Conservation (phyloP, 768 basidiomycete species). For the Naganishia vaughanmartiniae region DNA sequence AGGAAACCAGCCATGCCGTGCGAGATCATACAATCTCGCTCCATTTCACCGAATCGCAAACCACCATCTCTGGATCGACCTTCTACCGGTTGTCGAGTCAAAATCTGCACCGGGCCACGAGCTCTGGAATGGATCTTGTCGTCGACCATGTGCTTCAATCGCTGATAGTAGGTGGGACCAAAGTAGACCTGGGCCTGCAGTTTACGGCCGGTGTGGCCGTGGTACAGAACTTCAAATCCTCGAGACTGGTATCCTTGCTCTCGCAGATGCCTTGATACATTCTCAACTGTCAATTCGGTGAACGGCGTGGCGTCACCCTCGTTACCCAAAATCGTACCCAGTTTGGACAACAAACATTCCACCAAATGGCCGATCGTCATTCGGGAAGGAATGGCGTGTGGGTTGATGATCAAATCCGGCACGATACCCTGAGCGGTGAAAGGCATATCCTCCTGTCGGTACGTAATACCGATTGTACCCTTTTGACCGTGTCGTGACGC, state of each 20-base stretch:
- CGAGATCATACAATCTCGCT: constrained; percentile 99
- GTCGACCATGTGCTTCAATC: constrained; percentile 99
- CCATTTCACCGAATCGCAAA: constrained; percentile 99
- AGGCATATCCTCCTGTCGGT: constrained; percentile 99
- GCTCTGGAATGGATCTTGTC: constrained; percentile 99
- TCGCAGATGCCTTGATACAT: constrained; percentile 85
- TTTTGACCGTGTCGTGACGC: constrained; percentile 99
- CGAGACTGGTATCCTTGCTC: constrained; percentile 93
- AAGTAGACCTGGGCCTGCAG: constrained; percentile 97
- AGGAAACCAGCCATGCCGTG: constrained; percentile 97
- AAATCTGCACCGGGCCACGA: constrained; percentile 92
- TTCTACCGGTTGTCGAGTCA: constrained; percentile 96
- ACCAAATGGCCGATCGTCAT: constrained; percentile 99
- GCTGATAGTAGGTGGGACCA: constrained; percentile 98
- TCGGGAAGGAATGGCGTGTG: constrained; percentile 98
- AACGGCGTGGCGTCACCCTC: constrained; percentile 99
- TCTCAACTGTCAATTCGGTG: constrained; percentile 94
- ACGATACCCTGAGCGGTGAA: constrained; percentile 96
- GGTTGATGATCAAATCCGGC: constrained; percentile 97
- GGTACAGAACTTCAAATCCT: constrained; percentile 97
- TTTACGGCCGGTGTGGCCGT: constrained; percentile 97
- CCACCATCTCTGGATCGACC: constrained; percentile 98
- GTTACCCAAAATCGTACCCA: constrained; percentile 90
- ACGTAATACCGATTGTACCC: constrained; percentile 98
- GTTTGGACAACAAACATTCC: constrained; percentile 93